A percentile compares a stretch with the other conserved stretches of the same genome.
These are phyloP conservation scores for Mortierella sp. DNA, from an alignment of 371 early-diverging fungal genomes.

Conservation along the genomic window DNA sequence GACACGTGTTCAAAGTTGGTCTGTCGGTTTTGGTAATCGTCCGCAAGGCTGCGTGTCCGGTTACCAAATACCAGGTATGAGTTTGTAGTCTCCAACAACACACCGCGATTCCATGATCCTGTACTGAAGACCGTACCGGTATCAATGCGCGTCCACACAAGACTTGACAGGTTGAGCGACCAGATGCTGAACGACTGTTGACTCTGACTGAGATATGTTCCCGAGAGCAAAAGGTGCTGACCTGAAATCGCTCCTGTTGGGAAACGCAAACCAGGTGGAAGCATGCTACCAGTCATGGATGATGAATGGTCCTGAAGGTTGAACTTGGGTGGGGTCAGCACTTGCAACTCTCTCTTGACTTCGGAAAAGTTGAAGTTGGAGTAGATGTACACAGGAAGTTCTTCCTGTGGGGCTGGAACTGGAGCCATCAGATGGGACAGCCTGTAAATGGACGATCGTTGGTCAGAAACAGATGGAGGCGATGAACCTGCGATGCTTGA, in stretches of 20 bases:
- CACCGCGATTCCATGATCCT: constrained; percentile 85
- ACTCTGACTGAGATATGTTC: constrained; percentile 76
- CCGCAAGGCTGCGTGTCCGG: constrained; percentile 68
- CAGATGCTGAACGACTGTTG: constrained; percentile 79
- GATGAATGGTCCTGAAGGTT: constrained; percentile 70
- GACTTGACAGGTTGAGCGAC: constrained; percentile 73
- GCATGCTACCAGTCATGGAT: constrained; percentile 66
- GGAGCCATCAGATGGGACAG: constrained; percentile 33
- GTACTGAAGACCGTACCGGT: constrained; percentile 72
- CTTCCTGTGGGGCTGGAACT: constrained; percentile 46
- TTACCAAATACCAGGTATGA: constrained; percentile 79
- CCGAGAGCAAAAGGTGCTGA: constrained; percentile 77
- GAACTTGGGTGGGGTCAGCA: constrained; percentile 65
- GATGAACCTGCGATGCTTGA: constrained; percentile 27
- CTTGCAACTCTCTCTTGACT: constrained; percentile 76
- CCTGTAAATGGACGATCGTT: constrained; percentile 49
- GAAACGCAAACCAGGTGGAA: constrained; percentile 85
- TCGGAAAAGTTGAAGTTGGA: constrained; percentile 85
- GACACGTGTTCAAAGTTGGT: constrained; percentile 82
- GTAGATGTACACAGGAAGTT: constrained; percentile 71
- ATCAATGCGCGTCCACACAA: constrained; percentile 76
- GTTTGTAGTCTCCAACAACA: constrained; percentile 68
- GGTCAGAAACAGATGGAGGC: constrained; percentile 32
- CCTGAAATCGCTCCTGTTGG: constrained; percentile 76
- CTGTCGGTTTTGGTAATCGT: constrained; percentile 82